Conservation (phyloP, 352 stramenopile genomes). For the Hyaloperonospora arabidopsidis region DNA sequence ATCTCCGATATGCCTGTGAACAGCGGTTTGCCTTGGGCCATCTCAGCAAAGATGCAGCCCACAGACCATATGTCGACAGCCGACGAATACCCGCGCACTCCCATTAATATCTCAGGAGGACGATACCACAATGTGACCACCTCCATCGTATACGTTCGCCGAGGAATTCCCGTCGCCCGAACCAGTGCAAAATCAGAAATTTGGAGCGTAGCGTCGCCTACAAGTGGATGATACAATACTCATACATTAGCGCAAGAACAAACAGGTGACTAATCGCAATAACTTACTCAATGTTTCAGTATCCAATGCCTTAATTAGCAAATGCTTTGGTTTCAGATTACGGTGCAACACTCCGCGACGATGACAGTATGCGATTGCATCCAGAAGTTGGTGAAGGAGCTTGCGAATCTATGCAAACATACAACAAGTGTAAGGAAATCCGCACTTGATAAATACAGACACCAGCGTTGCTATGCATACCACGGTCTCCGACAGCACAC, state of each 20-base stretch:
- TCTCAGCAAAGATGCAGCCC: constrained; percentile 97
- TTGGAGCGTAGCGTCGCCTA: constrained; percentile 64
- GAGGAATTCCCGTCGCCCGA: constrained; percentile 79
- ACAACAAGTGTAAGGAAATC: constrained; percentile 9
- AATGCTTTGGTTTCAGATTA: constrained; percentile 87
- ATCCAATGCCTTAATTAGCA: constrained; percentile 75
- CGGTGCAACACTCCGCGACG: constrained; percentile 81
- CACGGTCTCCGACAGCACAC: constrained; percentile 63
- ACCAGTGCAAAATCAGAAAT: constrained; percentile 87
- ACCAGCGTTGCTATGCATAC: constrained; percentile 30
- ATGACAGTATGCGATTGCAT: constrained; percentile 86
- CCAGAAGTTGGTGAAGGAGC: constrained; percentile 79
- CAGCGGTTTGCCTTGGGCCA: constrained; percentile 82
- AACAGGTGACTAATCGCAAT: background rate
- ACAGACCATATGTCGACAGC: constrained; percentile 91
- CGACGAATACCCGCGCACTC: constrained; percentile 73
- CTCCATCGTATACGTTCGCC: constrained; percentile 86
- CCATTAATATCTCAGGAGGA: constrained; percentile 86
- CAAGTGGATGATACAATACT: background rate
- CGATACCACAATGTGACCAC: constrained; percentile 89
- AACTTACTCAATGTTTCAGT: constrained; percentile 49
- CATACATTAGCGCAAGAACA: constrained; percentile 3
- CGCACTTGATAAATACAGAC: background rate
- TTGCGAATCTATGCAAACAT: constrained; percentile 47
- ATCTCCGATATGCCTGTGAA: constrained; percentile 81